Conservation (phyloP, 2,329 filamentous ascomycete species). For the Xylaria polymorpha region DNA sequence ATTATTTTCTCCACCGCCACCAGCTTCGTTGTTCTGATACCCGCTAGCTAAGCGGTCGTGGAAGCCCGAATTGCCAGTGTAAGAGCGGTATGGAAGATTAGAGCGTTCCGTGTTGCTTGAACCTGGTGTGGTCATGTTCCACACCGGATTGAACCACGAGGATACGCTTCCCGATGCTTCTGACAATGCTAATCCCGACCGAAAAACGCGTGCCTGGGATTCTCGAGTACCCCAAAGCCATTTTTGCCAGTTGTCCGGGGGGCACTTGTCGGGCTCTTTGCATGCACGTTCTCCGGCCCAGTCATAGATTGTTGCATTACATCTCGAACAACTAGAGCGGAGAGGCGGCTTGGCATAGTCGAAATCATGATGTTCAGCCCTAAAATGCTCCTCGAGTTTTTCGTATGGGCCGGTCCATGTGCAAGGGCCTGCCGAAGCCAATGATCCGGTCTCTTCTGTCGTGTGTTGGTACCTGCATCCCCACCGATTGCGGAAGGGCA, state of each 20-base stretch:
- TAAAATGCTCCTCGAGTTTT: conserved; percentile 44
- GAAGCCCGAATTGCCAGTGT: conserved; percentile 22
- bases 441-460: conserved; percentile 32
- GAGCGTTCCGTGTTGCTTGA: conserved; percentile 34
- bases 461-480: conserved; percentile 44
- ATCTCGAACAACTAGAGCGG: conserved; percentile 44
- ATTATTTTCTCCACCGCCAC: conserved; percentile 9
- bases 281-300: conserved; percentile 36
- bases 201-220: conserved; percentile 35
- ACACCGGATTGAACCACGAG: conserved; percentile 37
- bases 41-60: conserved; percentile 33
- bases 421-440: conserved; percentile 40
- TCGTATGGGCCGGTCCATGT: conserved; percentile 46
- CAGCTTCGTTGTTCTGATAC: conserved; percentile 33
- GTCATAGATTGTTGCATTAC: conserved; percentile 30
- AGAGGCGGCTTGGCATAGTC: conserved; percentile 26
- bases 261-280: conserved; percentile 34
- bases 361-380: conserved; percentile 43
- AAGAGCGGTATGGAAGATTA: conserved; percentile 26
- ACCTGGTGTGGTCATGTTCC: conserved; percentile 31
- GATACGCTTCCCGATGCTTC: conserved; percentile 45
- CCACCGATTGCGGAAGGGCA: conserved; percentile 41
- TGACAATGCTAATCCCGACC: conserved; percentile 40
- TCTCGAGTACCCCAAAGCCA: conserved; percentile 44
- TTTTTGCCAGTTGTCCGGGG: conserved; percentile 34